Conservation (phyloP, 1,139 yeast genomes). For the Geotrichum reessii region DNA sequence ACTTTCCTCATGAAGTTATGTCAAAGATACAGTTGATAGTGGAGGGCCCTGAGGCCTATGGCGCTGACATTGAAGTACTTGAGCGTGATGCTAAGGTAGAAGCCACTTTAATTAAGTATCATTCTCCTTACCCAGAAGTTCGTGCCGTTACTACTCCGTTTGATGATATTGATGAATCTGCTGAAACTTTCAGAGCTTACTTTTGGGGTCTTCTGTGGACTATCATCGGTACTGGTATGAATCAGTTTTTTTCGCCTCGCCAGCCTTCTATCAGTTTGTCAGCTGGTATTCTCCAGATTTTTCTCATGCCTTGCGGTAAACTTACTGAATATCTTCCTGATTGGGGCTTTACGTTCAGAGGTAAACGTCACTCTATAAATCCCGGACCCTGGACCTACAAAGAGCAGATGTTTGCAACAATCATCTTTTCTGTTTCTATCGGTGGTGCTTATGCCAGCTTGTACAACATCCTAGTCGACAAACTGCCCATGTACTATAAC, state of each 20-base stretch:
- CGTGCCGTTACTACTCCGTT: slow-evolving; percentile 44
- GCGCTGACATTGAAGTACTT: slow-evolving; percentile 13
- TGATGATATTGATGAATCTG: slow-evolving; percentile 41
- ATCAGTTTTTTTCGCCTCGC: slow-evolving; percentile 53
- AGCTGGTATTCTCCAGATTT: slow-evolving; percentile 48
- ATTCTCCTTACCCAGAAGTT: slow-evolving; percentile 49
- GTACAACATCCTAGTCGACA: slow-evolving; percentile 40
- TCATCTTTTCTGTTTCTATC: slow-evolving; percentile 24
- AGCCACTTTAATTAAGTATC: slow-evolving; percentile 41
- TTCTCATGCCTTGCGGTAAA: slow-evolving; percentile 51
- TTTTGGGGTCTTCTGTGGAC: slow-evolving; percentile 51
- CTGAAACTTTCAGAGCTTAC: slow-evolving; percentile 51
- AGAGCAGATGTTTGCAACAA: slow-evolving; percentile 59
- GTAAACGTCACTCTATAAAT: slow-evolving; percentile 41
- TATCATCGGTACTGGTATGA: slow-evolving; percentile 51
- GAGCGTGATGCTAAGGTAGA: slow-evolving; percentile 37
- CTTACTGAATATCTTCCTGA: slow-evolving; percentile 41
- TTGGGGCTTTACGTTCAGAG: slow-evolving; percentile 41
- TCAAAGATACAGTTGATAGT: slow-evolving; percentile 30
- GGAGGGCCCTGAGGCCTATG: slow-evolving; percentile 22
- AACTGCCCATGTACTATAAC: slow-evolving; percentile 35
- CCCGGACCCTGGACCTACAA: slow-evolving; percentile 63
- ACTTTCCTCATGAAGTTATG: slow-evolving; percentile 39
- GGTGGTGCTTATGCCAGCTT: slow-evolving; percentile 34
- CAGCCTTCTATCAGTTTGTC: slow-evolving; percentile 44